Base-by-base conservation (phyloP, 345 rosid genomes). In the Brassica nigra region DNA sequence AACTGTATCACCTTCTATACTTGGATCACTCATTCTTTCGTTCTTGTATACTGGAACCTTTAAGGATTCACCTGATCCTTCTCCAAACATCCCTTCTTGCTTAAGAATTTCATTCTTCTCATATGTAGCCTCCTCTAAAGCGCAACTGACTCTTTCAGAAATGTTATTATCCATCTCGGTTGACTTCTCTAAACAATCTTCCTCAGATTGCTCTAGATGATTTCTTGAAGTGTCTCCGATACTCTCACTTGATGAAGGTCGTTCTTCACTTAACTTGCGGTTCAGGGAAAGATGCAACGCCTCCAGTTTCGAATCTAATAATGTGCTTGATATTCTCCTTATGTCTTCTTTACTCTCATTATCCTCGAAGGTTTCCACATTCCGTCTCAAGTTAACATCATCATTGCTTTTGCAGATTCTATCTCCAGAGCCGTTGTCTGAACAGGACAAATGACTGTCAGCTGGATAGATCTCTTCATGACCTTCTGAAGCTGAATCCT, bases 301-400 rank as follows among this genome's bases (percentile, higher is more conserved):
- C 73, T 63, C 76, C 62, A 52, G 0, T 5, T 37, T 20, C n/a
- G n/a, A 61, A 39, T 63, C 39, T 5, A 61, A 31, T 2, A 72
- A 10, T 66, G 66, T 73, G 23, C 12, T 16, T 10, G 85, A 68
- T 62, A 59, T 61, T 10, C 81, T 78, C 59, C 81, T 52, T 54
- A 5, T 36, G 59, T 64, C 61, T 62, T 78, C 66, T 37, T 71
- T 64, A 70, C 52, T 71, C 72, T 2, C 28, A 62, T 33, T 49
- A 79, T 34, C 74, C 75, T 78, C 79, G 71, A n/a, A 62, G 70
- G 59, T 74, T 62, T 76, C 47, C 70, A 18, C 69, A 84, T 67
- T 77, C 83, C 5, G 73, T 0, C 58, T 79, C n/a, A 36, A 4
- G 11, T 36, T 82, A 82, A 70, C 82, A 79, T 0, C 83, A 71